Evolutionary conservation across 371 early-diverging fungal species (phyloP), one percentile per base, ranked within the genome.

Genomic region (Circinella minor): DNA sequence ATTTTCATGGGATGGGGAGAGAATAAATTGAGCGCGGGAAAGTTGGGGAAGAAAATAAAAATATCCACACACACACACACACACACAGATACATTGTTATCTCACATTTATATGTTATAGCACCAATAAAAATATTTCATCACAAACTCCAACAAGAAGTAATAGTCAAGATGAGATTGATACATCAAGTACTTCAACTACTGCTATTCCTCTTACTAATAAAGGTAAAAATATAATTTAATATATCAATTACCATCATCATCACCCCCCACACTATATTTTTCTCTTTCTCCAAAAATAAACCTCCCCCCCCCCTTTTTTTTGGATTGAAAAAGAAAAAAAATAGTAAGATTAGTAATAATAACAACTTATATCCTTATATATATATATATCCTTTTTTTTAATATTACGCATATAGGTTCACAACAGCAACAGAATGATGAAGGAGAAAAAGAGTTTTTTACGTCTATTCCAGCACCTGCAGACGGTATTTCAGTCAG

Each of bases 351-450:
- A 43, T 43, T 27, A 43, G 6, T 43, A 43, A 43, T 43, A 11
- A 43, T 43, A 43, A 6, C 11, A 43, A 6, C 3, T 11, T 11
- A 43, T 43, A 6, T 6, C 43, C 43, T 9, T 43, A 1, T 43
- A 43, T 11, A 43, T 43, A 43, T 43, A 43, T 43, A 43, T 43
- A 43, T 43, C 27, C 27, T 27, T 27, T 27, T 27, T 27, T 27
- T 27, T 27, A 27, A 27, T 27, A 27, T 27, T 27, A 27, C 27
- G 3, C 43, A 43, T 43, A 43, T 3, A 43, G 6, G 11, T 43
- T 8, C 78, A 78, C 60, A 70, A 73, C 20, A 74, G 70, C 20
- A 75, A 77, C 36, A 57, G 60, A 49, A 63, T 20, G 46, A 61
- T 57, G n/a, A 39, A 63, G n/a, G 62, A 55, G 10, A 73, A 76